Evolutionary conservation across 2,329 filamentous ascomycete species (phyloP), one percentile per base, ranked within the genome.

Genomic region (Amphichorda felina): DNA sequence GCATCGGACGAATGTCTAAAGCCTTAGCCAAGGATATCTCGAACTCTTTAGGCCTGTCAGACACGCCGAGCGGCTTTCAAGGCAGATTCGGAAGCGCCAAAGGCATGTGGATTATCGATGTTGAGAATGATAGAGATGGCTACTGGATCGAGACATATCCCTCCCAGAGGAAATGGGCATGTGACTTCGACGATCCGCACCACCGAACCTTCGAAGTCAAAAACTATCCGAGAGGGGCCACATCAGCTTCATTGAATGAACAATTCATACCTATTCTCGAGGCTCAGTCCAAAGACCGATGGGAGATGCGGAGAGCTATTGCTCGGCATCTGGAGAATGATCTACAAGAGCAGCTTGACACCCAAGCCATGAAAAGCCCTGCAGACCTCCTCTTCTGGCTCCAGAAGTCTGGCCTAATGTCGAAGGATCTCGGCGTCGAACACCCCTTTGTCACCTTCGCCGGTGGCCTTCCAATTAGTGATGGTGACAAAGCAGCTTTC

Each of bases 41-140:
- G 63, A 4, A 67, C 60, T 2, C 66, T 82, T 60, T 82, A 8
- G 68, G 67, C 0, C 53, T 79, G 0, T 44, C 50, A 0, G 63
- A 70, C n/a, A 50, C 72, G 0, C 80, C 81, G 0, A 71, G 72
- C 24, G 77, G 68, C 0, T 76, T 79, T 31, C 83, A 89, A 51
- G 82, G 64, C 2, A 70, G 84, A 1, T 70, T 88, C 25, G 79
- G 75, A 8, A 73, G 79, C 14, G 79, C 79, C 1, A 89, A 89
- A 51, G 84, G 83, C 0, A 63, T 88, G 43, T 88, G 82, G 82
- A 66, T 80, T 32, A 54, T 79, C 5, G 75, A 80, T 43, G 59
- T 63, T 0, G 47, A 59, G 1, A 64, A 70, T 18, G 48, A 55
- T 2, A 44, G 42, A 1, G 56, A 66, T 2, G 49, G 60, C 0